Evolutionary conservation across 768 basidiomycete genomes (phyloP), one percentile per base, ranked within the genome.

Genomic region (Mycena polygramma): DNA sequence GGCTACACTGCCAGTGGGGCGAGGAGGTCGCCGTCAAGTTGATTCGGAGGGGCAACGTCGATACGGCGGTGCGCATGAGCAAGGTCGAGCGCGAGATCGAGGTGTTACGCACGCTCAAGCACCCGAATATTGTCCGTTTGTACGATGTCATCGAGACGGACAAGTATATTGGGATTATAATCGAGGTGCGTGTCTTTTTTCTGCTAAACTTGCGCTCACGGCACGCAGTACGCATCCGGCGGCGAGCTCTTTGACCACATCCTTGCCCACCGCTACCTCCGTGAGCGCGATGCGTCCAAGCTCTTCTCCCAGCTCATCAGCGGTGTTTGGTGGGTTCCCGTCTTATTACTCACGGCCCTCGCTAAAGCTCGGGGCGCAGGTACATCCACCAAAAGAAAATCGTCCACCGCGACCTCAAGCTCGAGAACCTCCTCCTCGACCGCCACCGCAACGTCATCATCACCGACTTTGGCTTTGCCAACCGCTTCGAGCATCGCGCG

Each of bases 81-180:
- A 99, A 99, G 82, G 96, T 99, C 54, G 94, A 97, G 81, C 87
- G 98, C 68, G 98, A 99, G 84, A 99, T 99, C 71, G 96, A 98
- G 78, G 98, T 99, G 30, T 85, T 99, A 58, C 90, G 93, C 97
- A 91, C 89, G 64, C 88, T 99, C 69, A 95, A 96, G 79, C 98
- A 99, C 74, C 98, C 98, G 0, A 99, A 99, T 80, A 99, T 99
- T 81, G 98, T 99, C 43, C 92, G 96, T 13, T 85, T 99, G 53
- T 98, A 97, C 88, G 98, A 99, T 78, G 97, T 99, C 24, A 98
- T 99, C 74, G 97, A 99, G 80, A 99, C 98, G 1, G 98, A 99
- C 86, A 98, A 98, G 81, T 99, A 99, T 83, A 99, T 99, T 76
- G 98, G 98, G 45, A 99, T 99, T 78, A 97, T 99, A 75, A 90